phyloP scores from a whole-genome alignment of 306 rosid species.

The Lathyrus tuberosus region DNA sequence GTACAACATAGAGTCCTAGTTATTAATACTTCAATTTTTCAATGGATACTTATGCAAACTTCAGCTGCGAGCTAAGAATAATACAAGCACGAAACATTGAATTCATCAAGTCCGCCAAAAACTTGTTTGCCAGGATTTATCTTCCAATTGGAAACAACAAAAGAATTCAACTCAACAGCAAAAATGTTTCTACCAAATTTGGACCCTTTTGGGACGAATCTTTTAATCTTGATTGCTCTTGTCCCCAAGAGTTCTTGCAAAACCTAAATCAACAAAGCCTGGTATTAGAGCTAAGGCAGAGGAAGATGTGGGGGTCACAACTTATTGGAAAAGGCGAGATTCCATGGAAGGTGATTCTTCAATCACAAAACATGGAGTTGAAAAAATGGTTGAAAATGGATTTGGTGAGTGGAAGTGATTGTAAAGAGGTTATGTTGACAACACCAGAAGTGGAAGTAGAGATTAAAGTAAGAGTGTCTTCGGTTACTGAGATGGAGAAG shows the following conservation, averaged over 20 bases:
- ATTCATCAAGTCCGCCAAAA: constrained; percentile 37
- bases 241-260: constrained; percentile 52
- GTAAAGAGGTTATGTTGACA: constrained; percentile 29
- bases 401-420: constrained; percentile 18
- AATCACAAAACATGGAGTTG: constrained; percentile 60
- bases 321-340: constrained; percentile 70
- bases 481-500: constrained; percentile 1
- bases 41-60: constrained; percentile 52
- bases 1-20: not conserved
- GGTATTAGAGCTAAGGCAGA: constrained; percentile 70
- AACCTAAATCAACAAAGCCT: constrained; percentile 56
- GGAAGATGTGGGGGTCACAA: constrained; percentile 58
- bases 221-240: constrained; percentile 67
- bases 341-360: constrained; percentile 62
- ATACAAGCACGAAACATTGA: constrained; percentile 52
- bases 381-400: constrained; percentile 66
- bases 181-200: constrained; percentile 18
- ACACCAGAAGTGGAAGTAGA: constrained; percentile 55
- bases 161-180: constrained; percentile 52
- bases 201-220: constrained; percentile 60
- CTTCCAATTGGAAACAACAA: constrained; percentile 54
- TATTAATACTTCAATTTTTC: not conserved
- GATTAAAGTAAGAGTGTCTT: constrained; percentile 45
- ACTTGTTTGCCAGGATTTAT: constrained; percentile 58
- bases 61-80: constrained; percentile 60